Base-by-base conservation (phyloP, 257 asterid genomes). In the Ehretia macrophylla region DNA sequence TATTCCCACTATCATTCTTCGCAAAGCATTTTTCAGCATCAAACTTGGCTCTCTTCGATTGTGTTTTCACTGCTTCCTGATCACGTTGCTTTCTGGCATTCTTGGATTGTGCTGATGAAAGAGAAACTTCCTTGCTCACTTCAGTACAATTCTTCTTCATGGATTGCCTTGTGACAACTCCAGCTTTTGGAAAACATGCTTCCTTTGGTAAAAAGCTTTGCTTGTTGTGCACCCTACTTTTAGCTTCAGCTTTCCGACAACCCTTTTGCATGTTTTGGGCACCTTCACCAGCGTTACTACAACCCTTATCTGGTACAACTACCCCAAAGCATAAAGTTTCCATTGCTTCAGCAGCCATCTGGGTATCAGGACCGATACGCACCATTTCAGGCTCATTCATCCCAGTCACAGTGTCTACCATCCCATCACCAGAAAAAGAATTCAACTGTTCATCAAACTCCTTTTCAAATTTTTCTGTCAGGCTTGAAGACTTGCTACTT, bases 321-420 rank as follows among this genome's bases (percentile, higher is more conserved):
- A 75, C 23, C 59, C 77, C 85, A 21, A 76, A 65, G 73, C 89
- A 75, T 72, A 87, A 70, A 65, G 68, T 61, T 68, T 79, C 95
- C 83, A 90, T 83, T 59, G 88, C 94, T 83, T 90, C 98, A 68
- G 84, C 98, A 72, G 96, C 98, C 72, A 83, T 74, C 78, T 90
- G 96, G 60, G 98, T 90, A 81, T 90, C 95, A 55, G 86, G 77
- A 56, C 96, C 96, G 38, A 87, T 58, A 66, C 66, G 68, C 47
- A 53, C 57, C 76, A 68, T 37, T 59, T 62, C 82, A 8, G 66
- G 73, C 48, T 64, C 64, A 75, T 75, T 68, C 60, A 68, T 64
- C 52, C 51, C 65, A 23, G 57, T 50, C 48, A 57, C 68, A 65
- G 58, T 70, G 46, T 61, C 85, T 6, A 57, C 64, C 63, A 55